These are phyloP conservation scores for Hansenula lynferdii DNA, from an alignment of 1,139 yeast species.

Conservation along the genomic window DNA sequence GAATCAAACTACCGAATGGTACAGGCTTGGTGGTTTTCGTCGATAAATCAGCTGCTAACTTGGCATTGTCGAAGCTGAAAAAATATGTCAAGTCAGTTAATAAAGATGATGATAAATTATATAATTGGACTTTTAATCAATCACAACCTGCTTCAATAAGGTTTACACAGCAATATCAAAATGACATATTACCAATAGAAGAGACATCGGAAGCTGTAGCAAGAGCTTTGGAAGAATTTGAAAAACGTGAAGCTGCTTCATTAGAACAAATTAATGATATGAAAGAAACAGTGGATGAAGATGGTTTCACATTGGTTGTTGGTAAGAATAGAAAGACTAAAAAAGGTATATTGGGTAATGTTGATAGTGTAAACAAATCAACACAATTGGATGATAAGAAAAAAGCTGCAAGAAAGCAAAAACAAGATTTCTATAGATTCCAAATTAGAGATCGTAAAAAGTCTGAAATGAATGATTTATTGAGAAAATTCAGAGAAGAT, in stretches of 20 bases:
- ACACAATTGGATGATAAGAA: constrained; percentile 23
- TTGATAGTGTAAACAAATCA: constrained; percentile 35
- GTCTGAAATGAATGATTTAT: constrained; percentile 83
- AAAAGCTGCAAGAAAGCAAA: constrained; percentile 72
- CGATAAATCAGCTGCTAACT: constrained; percentile 66
- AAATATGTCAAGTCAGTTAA: constrained; percentile 33
- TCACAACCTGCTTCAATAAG: constrained; percentile 25
- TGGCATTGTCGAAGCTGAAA: constrained; percentile 61
- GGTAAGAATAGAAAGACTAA: constrained; percentile 81
- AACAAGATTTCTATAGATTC: constrained; percentile 91
- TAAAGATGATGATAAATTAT: constrained; percentile 9
- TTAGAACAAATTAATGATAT: constrained; percentile 51
- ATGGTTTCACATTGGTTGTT: constrained; percentile 89
- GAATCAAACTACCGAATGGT: constrained; percentile 55
- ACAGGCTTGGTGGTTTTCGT: constrained; percentile 72
- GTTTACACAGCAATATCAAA: constrained; percentile 26
- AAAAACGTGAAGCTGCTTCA: constrained; percentile 63
- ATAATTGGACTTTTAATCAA: constrained; percentile 28
- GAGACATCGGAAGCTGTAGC: constrained; percentile 49
- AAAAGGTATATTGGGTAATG: constrained; percentile 54
- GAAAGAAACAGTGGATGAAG: constrained; percentile 74
- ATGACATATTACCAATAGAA: constrained; percentile 23
- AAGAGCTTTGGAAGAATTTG: constrained; percentile 60
- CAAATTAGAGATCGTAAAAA: constrained; percentile 93
- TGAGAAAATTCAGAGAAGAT: constrained; percentile 81